Evolutionary conservation across 345 rosid species (phyloP).

Genomic region (Syzygium aromaticum): DNA sequence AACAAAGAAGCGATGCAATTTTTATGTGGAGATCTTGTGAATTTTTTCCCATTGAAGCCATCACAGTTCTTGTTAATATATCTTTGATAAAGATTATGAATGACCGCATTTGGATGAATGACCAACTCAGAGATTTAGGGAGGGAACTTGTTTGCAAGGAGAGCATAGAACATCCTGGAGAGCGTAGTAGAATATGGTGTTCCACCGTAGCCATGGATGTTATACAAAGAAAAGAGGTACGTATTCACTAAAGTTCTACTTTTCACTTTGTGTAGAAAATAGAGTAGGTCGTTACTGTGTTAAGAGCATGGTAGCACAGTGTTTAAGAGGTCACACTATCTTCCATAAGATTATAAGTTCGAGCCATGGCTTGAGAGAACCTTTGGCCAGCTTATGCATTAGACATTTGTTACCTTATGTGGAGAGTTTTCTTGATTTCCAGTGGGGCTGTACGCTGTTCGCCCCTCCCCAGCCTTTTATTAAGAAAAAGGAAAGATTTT

Average conservation of each 20-base stretch:
- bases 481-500: background rate
- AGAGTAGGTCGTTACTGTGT: background rate
- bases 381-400: background rate
- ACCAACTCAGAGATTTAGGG: conserved; percentile 1
- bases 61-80: background rate
- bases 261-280: background rate
- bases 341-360: background rate
- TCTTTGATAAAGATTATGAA: background rate
- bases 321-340: background rate
- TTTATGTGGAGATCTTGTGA: background rate
- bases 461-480: background rate
- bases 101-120: conserved; percentile 5
- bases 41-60: background rate
- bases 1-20: background rate
- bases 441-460: background rate
- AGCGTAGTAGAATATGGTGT: background rate
- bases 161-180: background rate
- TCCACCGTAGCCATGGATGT: background rate
- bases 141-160: background rate
- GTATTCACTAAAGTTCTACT: background rate
- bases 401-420: background rate
- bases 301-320: background rate
- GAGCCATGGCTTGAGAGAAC: background rate
- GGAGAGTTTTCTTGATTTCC: background rate
- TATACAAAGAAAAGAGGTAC: background rate